These are phyloP conservation scores for Gamsiella multidivaricata DNA, from an alignment of 192 early-diverging fungal species.

Conservation along the genomic window DNA sequence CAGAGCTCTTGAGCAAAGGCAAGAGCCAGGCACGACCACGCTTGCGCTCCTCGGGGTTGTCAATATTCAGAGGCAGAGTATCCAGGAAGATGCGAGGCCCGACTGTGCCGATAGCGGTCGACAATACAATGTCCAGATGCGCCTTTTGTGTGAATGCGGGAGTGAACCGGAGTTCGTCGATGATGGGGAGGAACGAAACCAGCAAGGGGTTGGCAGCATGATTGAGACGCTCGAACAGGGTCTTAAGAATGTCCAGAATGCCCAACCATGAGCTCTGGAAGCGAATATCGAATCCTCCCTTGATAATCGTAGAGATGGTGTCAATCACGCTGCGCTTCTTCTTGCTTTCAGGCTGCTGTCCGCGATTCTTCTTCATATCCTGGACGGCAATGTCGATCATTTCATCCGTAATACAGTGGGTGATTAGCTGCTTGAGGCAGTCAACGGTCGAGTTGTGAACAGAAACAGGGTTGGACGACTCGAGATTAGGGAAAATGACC, in stretches of 20 bases:
- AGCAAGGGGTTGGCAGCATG: constrained; percentile 67
- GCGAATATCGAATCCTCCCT: constrained; percentile 76
- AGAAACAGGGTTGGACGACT: constrained; percentile 66
- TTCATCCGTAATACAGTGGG: constrained; percentile 78
- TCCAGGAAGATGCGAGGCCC: constrained; percentile 83
- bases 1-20: constrained; percentile 80
- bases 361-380: constrained; percentile 46
- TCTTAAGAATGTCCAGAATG: constrained; percentile 79
- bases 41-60: constrained; percentile 60
- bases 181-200: constrained; percentile 64
- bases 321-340: constrained; percentile 56
- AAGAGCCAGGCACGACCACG: constrained; percentile 92
- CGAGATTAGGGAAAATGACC: constrained; percentile 72
- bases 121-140: constrained; percentile 84
- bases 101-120: constrained; percentile 80
- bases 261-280: constrained; percentile 87
- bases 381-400: constrained; percentile 72
- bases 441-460: constrained; percentile 74
- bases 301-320: constrained; percentile 61
- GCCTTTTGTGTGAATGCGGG: constrained; percentile 86
- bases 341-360: constrained; percentile 16
- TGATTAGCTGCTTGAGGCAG: constrained; percentile 75
- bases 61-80: constrained; percentile 88
- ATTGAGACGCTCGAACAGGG: constrained; percentile 83
- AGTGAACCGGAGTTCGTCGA: constrained; percentile 86